phyloP scores from a whole-genome alignment of 768 basidiomycete species.

The Agaricus sinodeliciosus region DNA sequence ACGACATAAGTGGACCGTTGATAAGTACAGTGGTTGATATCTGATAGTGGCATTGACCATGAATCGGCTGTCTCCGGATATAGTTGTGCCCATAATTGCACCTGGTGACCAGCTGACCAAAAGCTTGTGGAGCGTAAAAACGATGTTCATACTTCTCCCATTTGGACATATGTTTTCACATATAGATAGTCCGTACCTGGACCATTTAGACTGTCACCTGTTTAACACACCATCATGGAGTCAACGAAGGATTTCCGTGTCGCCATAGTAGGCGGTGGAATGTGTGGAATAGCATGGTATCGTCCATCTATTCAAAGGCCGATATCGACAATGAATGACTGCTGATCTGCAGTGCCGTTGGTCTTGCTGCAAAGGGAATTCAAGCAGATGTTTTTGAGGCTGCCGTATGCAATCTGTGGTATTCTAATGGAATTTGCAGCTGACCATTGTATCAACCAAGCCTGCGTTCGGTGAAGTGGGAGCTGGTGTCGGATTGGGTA shows the following conservation, averaged over 20 bases:
- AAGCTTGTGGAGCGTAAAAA: no score
- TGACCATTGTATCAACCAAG: constrained; percentile 23
- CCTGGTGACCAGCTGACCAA: not conserved
- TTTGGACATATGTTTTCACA: not conserved
- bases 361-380: constrained; percentile 34
- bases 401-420: constrained; percentile 26
- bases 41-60: not conserved
- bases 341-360: constrained; percentile 30
- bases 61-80: not conserved
- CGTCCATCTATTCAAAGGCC: not conserved
- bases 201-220: not conserved
- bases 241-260: constrained; percentile 36
- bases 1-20: constrained; percentile 16
- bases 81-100: not conserved
- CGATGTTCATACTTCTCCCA: not conserved
- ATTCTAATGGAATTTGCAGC: not conserved
- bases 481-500: constrained; percentile 48
- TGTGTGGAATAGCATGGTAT: constrained; percentile 43
- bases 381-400: constrained; percentile 47
- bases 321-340: not conserved
- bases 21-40: not conserved
- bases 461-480: constrained; percentile 45
- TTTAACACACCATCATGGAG: not conserved
- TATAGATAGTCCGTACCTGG: not conserved
- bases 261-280: constrained; percentile 51